Percentiles rank a stretch among this genome's conserved stretches.
These are phyloP conservation scores for Thozetella sp. DNA, from an alignment of 495 filamentous ascomycete genomes.

Conservation along the genomic window DNA sequence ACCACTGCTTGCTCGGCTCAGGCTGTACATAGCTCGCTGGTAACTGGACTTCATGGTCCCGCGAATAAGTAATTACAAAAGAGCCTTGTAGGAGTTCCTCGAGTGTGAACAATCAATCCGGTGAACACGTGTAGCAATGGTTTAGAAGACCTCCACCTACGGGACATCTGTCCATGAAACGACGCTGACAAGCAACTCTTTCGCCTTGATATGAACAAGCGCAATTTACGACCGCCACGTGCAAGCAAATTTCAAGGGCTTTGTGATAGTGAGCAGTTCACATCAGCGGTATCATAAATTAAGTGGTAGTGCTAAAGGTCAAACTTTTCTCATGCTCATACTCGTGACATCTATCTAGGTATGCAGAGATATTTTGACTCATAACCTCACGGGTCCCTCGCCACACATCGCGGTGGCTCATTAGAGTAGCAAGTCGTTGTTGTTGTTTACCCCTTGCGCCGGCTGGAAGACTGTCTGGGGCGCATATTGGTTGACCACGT, in stretches of 20 bases:
- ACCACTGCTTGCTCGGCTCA: not conserved
- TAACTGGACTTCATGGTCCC: not conserved
- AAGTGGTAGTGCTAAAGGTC: not conserved
- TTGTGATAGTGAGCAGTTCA: too few relatives aligned
- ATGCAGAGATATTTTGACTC: too few relatives aligned
- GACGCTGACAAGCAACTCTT: too few relatives aligned
- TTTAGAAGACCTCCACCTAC: too few relatives aligned
- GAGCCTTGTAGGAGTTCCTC: too few relatives aligned
- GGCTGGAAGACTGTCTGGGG: slow-evolving; percentile 62
- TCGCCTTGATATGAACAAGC: too few relatives aligned
- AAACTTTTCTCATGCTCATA: not conserved
- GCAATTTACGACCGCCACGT: too few relatives aligned
- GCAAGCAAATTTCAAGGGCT: too few relatives aligned
- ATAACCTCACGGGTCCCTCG: too few relatives aligned
- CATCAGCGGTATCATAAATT: too few relatives aligned
- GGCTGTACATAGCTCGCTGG: not conserved
- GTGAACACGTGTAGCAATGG: too few relatives aligned
- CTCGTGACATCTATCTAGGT: not conserved
- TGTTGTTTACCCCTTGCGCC: slow-evolving; percentile 45
- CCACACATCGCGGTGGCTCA: slow-evolving; percentile 12
- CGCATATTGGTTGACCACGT: slow-evolving; percentile 70
- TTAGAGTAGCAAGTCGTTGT: slow-evolving; percentile 60
- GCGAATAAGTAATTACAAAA: not conserved
- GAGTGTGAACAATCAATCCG: too few relatives aligned
- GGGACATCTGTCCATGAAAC: not conserved